Percentiles rank a stretch among this genome's conserved stretches.
Evolutionary conservation across 208 protist species (phyloP).

Genomic region (Acanthamoeba healyi): DNA sequence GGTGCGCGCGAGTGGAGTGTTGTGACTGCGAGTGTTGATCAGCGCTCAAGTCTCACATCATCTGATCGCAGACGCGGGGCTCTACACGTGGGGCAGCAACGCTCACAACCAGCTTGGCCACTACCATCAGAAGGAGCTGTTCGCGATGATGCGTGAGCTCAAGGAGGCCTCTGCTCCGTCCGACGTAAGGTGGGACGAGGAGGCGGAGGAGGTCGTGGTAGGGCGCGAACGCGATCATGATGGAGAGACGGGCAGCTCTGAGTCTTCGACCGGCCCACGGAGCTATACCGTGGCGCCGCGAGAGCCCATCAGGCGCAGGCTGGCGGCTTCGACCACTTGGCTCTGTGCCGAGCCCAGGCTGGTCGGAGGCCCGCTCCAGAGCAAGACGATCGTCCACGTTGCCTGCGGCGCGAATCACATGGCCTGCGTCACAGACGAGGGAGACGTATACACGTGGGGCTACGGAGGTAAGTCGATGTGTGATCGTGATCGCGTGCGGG

Average conservation of each 20-base stretch:
- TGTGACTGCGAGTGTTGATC: no score
- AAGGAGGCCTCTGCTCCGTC: neutral
- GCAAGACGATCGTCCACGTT: neutral
- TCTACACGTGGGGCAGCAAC: conserved; percentile 27
- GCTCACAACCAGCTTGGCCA: neutral
- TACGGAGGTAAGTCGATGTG: conserved; percentile 12
- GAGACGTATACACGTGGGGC: conserved; percentile 27
- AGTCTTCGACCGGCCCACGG: neutral
- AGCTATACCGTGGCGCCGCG: no score
- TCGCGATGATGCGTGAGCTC: neutral
- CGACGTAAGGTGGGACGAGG: neutral
- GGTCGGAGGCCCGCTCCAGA: neutral
- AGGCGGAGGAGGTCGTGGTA: neutral
- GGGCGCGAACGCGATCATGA: no score
- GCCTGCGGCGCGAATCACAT: conserved; percentile 18
- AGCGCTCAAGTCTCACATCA: neutral
- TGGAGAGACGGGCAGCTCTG: no score
- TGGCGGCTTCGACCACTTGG: neutral
- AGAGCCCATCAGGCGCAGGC: neutral
- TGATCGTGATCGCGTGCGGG: no score
- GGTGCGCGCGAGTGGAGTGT: neutral
- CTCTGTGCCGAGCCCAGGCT: neutral
- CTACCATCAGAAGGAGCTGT: neutral
- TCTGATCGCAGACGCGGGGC: neutral
- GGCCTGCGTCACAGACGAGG: conserved; percentile 33